Conservation (phyloP, 1,139 yeast species). For the Sugiyamaella pinicola region DNA sequence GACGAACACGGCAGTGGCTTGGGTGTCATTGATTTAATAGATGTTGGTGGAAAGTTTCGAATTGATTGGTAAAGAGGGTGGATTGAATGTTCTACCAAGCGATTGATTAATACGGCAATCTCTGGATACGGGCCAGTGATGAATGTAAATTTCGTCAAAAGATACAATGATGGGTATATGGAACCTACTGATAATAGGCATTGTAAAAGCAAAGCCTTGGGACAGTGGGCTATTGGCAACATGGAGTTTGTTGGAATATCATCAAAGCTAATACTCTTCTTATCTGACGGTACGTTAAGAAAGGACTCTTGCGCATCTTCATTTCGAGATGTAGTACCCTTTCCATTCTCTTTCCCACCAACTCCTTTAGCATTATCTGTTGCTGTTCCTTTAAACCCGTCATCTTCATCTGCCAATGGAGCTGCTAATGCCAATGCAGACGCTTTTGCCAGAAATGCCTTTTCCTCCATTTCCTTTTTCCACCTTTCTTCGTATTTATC, state of each 20-base stretch:
- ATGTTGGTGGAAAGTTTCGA: constrained; percentile 14
- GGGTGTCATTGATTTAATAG: constrained; percentile 7
- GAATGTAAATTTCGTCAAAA: constrained; percentile 65
- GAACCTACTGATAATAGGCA: constrained; percentile 63
- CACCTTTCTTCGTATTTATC: constrained; percentile 49
- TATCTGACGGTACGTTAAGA: constrained; percentile 4
- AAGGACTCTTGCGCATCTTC: constrained; percentile 5
- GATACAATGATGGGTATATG: constrained; percentile 61
- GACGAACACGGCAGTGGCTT: constrained; percentile 27
- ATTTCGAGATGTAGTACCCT: constrained; percentile 10
- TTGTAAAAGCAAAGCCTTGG: constrained; percentile 52
- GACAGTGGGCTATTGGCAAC: constrained; percentile 25
- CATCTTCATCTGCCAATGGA: constrained; percentile 64
- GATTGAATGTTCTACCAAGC: constrained; percentile 55
- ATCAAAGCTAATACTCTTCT: constrained; percentile 20
- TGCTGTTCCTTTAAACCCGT: constrained; percentile 15
- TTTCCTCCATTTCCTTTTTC: constrained; percentile 58
- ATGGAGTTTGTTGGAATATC: background rate
- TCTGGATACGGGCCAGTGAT: constrained; percentile 60
- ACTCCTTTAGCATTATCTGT: background rate
- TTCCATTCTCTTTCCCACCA: constrained; percentile 17
- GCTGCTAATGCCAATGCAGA: constrained; percentile 89
- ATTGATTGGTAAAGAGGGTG: constrained; percentile 50
- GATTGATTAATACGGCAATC: constrained; percentile 51
- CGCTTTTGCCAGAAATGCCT: constrained; percentile 65